These are phyloP conservation scores for Metschnikowia baotianmanensis DNA, from an alignment of 805 yeast species.

Conservation along the genomic window DNA sequence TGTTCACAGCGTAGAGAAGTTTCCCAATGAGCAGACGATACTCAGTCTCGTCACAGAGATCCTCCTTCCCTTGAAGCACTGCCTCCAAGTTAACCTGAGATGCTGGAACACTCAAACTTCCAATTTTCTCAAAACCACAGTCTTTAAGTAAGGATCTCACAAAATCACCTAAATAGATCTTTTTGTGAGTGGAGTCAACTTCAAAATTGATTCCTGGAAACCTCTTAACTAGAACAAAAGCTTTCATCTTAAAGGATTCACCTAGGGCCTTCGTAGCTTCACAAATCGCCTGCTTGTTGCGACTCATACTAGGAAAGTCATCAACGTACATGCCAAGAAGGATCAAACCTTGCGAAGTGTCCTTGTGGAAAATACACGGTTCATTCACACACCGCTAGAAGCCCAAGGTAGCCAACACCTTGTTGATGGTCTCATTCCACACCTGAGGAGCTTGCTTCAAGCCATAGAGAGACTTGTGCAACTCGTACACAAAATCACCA, in stretches of 20 bases:
- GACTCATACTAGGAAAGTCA: not conserved
- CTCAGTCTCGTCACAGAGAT: slow-evolving; percentile 1
- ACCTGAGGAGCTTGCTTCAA: slow-evolving; percentile 3
- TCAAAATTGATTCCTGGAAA: slow-evolving; percentile 3
- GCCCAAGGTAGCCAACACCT: not conserved
- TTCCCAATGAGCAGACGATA: slow-evolving; percentile 4
- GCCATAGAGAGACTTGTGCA: slow-evolving; percentile 1
- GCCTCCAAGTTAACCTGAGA: not conserved
- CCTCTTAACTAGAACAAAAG: not conserved
- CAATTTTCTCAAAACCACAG: slow-evolving; percentile 1
- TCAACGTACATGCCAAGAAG: slow-evolving; percentile 1
- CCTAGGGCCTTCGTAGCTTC: not conserved
- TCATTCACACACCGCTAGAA: not conserved
- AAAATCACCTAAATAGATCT: not conserved
- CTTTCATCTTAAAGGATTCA: slow-evolving; percentile 1
- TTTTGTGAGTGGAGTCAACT: not conserved
- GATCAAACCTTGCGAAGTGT: not conserved
- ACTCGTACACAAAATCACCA: not conserved
- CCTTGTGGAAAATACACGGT: not conserved
- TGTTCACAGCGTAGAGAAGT: slow-evolving; percentile 4
- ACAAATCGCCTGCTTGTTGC: not conserved
- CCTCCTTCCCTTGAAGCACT: not conserved
- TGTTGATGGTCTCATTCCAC: slow-evolving; percentile 1
- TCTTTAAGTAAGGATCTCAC: not conserved
- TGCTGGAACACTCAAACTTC: not conserved